Evolutionary conservation across 1,284 basidiomycete species (phyloP).

Genomic region (Apiotrichum akiyoshidainum): DNA sequence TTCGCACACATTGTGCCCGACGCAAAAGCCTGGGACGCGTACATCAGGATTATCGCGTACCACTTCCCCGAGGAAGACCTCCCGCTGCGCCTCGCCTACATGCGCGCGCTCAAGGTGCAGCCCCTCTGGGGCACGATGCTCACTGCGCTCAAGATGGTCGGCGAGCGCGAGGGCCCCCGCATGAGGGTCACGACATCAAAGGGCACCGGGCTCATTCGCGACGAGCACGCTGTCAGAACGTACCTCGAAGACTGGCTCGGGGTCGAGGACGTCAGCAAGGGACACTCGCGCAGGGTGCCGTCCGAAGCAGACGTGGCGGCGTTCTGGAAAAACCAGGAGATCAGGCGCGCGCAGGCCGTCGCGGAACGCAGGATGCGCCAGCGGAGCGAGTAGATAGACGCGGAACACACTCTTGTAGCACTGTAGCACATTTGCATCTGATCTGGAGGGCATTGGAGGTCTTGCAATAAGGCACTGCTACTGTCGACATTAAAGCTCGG

Average conservation of each 20-base stretch:
- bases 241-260: conserved; percentile 72
- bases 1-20: conserved; percentile 56
- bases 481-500: not conserved
- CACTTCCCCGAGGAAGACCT: conserved; percentile 47
- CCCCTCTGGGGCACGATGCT: conserved; percentile 62
- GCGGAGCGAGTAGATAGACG: not conserved
- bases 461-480: too few species aligned
- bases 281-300: conserved; percentile 51
- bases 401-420: too few species aligned
- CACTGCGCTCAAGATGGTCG: conserved; percentile 65
- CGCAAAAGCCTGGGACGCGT: conserved; percentile 58
- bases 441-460: too few species aligned
- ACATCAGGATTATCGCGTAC: conserved; percentile 63
- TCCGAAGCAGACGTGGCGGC: conserved; percentile 44
- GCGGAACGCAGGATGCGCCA: not conserved
- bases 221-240: conserved; percentile 57
- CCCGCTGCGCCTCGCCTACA: conserved; percentile 67
- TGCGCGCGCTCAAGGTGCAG: conserved; percentile 60
- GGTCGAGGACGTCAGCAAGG: conserved; percentile 24
- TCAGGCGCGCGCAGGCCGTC: not conserved
- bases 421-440: too few species aligned
- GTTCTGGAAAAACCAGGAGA: not conserved
- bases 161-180: conserved; percentile 63
- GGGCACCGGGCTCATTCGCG: conserved; percentile 29
- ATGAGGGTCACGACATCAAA: conserved; percentile 57